These are phyloP conservation scores for Botrytis elliptica DNA, from an alignment of 2,329 filamentous ascomycete genomes.

Conservation along the genomic window DNA sequence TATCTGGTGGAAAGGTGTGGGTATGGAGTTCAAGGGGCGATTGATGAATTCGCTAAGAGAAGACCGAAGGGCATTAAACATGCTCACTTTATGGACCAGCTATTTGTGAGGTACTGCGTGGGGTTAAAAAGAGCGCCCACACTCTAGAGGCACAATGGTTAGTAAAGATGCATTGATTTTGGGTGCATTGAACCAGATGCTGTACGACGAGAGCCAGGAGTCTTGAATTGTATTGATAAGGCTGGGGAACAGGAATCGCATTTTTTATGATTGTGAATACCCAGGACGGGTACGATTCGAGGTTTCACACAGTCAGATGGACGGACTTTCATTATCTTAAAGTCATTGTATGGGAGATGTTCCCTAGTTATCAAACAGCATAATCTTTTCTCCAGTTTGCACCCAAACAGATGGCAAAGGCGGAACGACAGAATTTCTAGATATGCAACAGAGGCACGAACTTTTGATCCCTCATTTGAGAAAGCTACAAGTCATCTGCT, in stretches of 20 bases:
- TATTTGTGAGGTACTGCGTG: slow-evolving; percentile 72
- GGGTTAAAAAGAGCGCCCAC: slow-evolving; percentile 38
- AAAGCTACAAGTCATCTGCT: neutral
- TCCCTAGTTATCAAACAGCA: neutral
- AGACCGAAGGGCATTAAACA: slow-evolving; percentile 85
- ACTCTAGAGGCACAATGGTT: slow-evolving; percentile 27
- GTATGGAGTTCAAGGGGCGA: slow-evolving; percentile 70
- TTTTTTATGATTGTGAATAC: neutral
- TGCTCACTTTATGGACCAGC: slow-evolving; percentile 79
- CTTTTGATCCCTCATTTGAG: neutral
- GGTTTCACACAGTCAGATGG: neutral
- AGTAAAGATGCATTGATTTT: neutral
- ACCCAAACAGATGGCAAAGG: neutral
- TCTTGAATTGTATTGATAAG: neutral
- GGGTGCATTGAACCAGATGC: neutral
- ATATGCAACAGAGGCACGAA: neutral
- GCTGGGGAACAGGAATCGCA: neutral
- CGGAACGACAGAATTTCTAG: slow-evolving; percentile 9
- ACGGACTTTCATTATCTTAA: neutral
- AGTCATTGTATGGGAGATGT: neutral
- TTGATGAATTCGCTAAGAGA: slow-evolving; percentile 71
- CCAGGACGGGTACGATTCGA: neutral
- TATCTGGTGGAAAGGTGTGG: slow-evolving; percentile 83
- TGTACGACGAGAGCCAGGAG: neutral
- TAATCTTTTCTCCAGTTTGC: neutral